Conservation (phyloP, 257 asterid genomes). For the Penstemon eatonii region DNA sequence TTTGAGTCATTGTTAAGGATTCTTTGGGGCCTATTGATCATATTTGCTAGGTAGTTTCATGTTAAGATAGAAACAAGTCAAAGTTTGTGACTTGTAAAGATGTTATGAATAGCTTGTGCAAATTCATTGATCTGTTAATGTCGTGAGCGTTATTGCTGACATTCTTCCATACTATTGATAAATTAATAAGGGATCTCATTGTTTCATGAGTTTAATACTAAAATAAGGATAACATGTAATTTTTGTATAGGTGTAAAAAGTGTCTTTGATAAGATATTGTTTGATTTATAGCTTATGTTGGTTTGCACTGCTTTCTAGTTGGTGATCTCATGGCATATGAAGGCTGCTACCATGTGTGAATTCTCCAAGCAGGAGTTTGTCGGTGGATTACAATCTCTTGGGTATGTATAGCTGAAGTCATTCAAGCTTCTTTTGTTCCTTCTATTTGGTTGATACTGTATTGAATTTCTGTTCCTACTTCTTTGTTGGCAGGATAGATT, state of each 20-base stretch:
- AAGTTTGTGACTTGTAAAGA: not conserved
- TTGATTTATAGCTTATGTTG: not conserved
- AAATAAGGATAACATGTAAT: not conserved
- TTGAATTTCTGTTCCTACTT: not conserved
- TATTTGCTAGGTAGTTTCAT: not conserved
- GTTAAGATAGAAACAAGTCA: slow-evolving; percentile 6
- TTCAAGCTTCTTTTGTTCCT: slow-evolving; percentile 7
- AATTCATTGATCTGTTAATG: no score
- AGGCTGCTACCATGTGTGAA: slow-evolving; percentile 72
- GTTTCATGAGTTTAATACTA: no score
- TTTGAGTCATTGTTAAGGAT: slow-evolving; percentile 1
- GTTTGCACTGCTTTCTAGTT: slow-evolving; percentile 37
- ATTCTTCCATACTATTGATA: no score
- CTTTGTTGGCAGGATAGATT: slow-evolving; percentile 71
- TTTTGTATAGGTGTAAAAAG: slow-evolving; percentile 9
- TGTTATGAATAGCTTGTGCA: no score
- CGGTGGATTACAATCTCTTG: slow-evolving; percentile 87
- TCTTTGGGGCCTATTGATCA: not conserved
- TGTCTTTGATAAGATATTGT: slow-evolving; percentile 9
- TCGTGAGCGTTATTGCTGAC: no score
- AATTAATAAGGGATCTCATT: no score
- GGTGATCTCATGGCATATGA: slow-evolving; percentile 67
- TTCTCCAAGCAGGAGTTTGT: slow-evolving; percentile 85
- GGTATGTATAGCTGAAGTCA: slow-evolving; percentile 53
- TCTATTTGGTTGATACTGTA: slow-evolving; percentile 13